Percentiles rank a stretch among this genome's conserved stretches.
phyloP scores from a whole-genome alignment of 1,139 yeast genomes.

The Lodderomyces theae region DNA sequence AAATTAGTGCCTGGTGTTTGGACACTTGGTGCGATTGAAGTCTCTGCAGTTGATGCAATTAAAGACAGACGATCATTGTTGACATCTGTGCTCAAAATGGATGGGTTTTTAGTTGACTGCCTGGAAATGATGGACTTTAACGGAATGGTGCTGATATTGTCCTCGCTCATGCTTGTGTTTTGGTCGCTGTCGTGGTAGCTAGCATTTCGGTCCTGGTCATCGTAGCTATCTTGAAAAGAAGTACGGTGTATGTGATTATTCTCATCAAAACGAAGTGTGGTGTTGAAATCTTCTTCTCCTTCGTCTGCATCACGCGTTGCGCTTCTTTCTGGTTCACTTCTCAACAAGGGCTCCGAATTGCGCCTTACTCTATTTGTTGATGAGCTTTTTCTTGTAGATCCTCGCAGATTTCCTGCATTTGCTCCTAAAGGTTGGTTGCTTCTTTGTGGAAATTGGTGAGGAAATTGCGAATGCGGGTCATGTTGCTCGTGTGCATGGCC shows the following conservation, averaged over 20 bases:
- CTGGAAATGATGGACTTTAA: conserved; percentile 49
- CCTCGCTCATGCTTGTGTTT: conserved; percentile 15
- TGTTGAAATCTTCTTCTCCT: conserved; percentile 4
- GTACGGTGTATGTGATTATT: conserved; percentile 2
- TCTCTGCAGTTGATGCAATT: conserved; percentile 51
- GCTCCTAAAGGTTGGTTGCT: not conserved
- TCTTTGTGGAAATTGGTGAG: conserved; percentile 5
- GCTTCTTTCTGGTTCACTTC: not conserved
- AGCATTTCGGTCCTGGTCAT: not conserved
- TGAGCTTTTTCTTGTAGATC: not conserved
- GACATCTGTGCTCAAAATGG: conserved; percentile 40
- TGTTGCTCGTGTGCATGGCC: not conserved
- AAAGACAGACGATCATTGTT: conserved; percentile 36
- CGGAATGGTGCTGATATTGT: conserved; percentile 49
- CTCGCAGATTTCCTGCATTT: not conserved
- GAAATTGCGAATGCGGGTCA: not conserved
- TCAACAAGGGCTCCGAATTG: not conserved
- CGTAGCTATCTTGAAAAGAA: conserved; percentile 2
- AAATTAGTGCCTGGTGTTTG: conserved; percentile 13
- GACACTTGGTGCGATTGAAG: conserved; percentile 48
- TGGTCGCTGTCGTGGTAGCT: conserved; percentile 1
- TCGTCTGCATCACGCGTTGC: conserved; percentile 4
- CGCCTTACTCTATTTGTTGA: not conserved
- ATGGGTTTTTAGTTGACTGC: conserved; percentile 47
- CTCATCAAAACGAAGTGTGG: conserved; percentile 6